A percentile compares a stretch with the other conserved stretches of the same genome.
Conservation (phyloP, 805 yeast genomes). For the Metschnikowia continentalis region DNA sequence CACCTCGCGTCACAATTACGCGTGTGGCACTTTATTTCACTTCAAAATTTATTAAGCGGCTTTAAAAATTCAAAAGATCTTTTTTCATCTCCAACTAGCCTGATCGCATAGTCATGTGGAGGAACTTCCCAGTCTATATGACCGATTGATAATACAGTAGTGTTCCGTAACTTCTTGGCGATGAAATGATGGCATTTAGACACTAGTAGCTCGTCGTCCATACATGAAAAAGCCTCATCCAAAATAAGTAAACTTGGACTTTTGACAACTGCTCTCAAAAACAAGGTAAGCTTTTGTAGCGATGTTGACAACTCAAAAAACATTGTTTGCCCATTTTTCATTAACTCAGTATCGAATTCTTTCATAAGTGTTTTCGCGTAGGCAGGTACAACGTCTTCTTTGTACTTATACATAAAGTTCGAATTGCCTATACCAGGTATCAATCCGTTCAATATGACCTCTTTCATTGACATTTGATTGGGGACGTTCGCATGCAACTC, state of each 20-base stretch:
- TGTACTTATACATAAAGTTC: conserved; percentile 44
- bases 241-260: conserved; percentile 73
- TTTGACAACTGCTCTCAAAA: conserved; percentile 74
- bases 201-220: conserved; percentile 52
- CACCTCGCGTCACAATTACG: background rate
- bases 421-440: conserved; percentile 54
- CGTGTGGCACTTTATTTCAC: background rate
- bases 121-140: conserved; percentile 84
- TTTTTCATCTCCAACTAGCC: conserved; percentile 28
- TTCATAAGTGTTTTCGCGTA: conserved; percentile 19
- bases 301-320: conserved; percentile 61
- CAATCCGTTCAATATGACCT: conserved; percentile 70
- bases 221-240: conserved; percentile 91
- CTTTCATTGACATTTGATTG: conserved; percentile 40
- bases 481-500: conserved; percentile 91
- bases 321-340: conserved; percentile 27
- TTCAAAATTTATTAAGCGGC: background rate
- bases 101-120: conserved; percentile 46
- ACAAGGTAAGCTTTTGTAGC: conserved; percentile 72
- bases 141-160: conserved; percentile 76
- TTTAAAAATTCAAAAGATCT: conserved; percentile 18
- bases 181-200: conserved; percentile 31
- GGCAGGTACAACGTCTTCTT: conserved; percentile 14
- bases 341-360: conserved; percentile 28
- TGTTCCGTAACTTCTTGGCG: conserved; percentile 24